Evolutionary conservation across 2,329 filamentous ascomycete genomes (phyloP), one percentile per base, ranked within the genome.

Genomic region (Cytospora piceae): DNA sequence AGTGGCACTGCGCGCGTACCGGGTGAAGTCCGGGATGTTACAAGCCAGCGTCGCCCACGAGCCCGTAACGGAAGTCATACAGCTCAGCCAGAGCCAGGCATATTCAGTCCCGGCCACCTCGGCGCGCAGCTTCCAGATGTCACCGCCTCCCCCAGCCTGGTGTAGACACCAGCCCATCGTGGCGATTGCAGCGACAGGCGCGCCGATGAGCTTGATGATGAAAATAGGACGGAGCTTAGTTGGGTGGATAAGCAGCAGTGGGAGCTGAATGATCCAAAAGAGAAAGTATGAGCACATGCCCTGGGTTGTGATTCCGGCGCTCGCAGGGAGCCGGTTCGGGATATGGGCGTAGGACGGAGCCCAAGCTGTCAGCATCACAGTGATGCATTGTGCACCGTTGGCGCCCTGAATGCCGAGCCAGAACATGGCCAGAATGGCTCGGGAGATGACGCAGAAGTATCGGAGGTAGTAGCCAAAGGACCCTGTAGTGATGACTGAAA

Each of bases 401-500:
- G 86, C 85, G 51, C 84, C 86, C 69, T 90, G 87, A 56, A 90
- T 88, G 0, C 87, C 86, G 61, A 90, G 86, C 89, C 82, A 84
- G 71, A 84, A 82, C 72, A 83, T 79, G 31, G 80, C 81, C 22
- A 83, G 73, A 53, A 82, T 73, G 2, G 76, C 73, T 29, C 81
- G 77, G 34, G 78, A 77, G 7, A 81, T 71, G 54, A 83, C 73
- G 37, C 64, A 63, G n/a, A 68, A 63, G 27, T 67, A 68, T 2
- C 79, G 77, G 39, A 82, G 73, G 65, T 81, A 81, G 68, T 79
- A 82, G 6, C 81, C 81, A 65, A 82, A 83, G 37, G 79, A 77
- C 37, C 78, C 77, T 4, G 79, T 77, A 4, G 77, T 76, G 29
- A 80, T 76, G 22, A 83, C 79, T 6, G 80, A 78, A 70, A 82